Evolutionary conservation across 352 stramenopile species (phyloP), one percentile per base, ranked within the genome.

Genomic region (Blastocystis sp.): DNA sequence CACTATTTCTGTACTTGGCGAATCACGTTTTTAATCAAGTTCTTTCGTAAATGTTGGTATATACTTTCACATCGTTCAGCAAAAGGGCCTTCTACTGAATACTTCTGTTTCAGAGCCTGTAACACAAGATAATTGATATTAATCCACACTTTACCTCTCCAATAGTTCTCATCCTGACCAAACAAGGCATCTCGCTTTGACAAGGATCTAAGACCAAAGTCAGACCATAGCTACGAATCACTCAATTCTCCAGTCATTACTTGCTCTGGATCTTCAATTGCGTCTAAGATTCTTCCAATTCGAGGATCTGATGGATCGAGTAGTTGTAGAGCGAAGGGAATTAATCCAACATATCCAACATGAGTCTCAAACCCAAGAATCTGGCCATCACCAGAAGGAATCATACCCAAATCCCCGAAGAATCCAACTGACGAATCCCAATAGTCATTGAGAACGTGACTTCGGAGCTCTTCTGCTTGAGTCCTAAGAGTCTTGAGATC

Each of bases 111-210:
- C 37, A 96, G 91, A 30, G 94, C 93, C 89, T 93, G 91, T 40
- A 97, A 84, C 66, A 94, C 94, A 35, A 98, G 91, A 90, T 96
- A 98, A 91, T 98, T 98, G 19, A 94, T 90, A 88, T 96, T 96
- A 76, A 98, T 95, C 95, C 95, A 98, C 81, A 98, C 96, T 53
- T 95, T 92, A 53, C 95, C 95, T 68, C 95, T 93, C 95, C 95
- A 98, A 91, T 97, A 96, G 51, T 90, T 24, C 44, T 98, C 97
- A 79, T 94, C 93, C 30, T 93, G 92, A 70, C 95, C 93, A 90
- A 96, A 98, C 37, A 96, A 95, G 44, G 92, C 78, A 78, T 96
- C 93, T 0, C 58, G 90, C 0, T 93, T 95, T 51, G 94, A 95
- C 75, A 98, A 90, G 0, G 94, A 97, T 22, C 95, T 93, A 57